phyloP scores from a whole-genome alignment of 2,329 filamentous ascomycete genomes.

The Aureobasidium sp. region DNA sequence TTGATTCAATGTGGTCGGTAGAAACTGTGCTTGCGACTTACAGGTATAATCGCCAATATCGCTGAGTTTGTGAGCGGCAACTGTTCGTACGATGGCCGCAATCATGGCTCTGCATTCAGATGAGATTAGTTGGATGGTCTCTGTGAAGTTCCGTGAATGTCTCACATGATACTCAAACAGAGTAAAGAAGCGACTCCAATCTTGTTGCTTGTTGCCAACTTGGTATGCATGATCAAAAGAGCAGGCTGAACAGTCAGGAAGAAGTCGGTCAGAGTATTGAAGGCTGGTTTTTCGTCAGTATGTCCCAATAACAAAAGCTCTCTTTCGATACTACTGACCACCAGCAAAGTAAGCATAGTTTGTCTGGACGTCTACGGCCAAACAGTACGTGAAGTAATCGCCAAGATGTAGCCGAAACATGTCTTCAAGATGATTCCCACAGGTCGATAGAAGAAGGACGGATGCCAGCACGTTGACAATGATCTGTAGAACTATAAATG shows the following conservation, averaged over 20 bases:
- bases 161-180: slow-evolving; percentile 24
- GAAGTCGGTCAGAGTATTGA: slow-evolving; percentile 27
- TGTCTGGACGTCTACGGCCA: slow-evolving; percentile 21
- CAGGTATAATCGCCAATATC: slow-evolving; percentile 26
- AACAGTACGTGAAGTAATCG: slow-evolving; percentile 19
- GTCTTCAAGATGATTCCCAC: slow-evolving; percentile 22
- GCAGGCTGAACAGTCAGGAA: slow-evolving; percentile 27
- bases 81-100: slow-evolving; percentile 27
- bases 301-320: background rate
- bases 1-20: background rate
- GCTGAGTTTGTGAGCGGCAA: slow-evolving; percentile 24
- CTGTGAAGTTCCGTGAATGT: background rate
- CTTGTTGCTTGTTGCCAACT: slow-evolving; percentile 23
- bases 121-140: background rate
- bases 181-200: slow-evolving; percentile 23
- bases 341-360: slow-evolving; percentile 19
- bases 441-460: slow-evolving; percentile 24
- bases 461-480: slow-evolving; percentile 23
- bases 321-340: slow-evolving; percentile 17
- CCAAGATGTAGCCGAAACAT: slow-evolving; percentile 17
- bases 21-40: background rate
- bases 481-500: slow-evolving; percentile 24
- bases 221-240: slow-evolving; percentile 26
- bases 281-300: slow-evolving; percentile 19
- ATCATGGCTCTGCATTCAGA: slow-evolving; percentile 22